phyloP scores from a whole-genome alignment of 768 basidiomycete species.

The Tricholomella constricta region DNA sequence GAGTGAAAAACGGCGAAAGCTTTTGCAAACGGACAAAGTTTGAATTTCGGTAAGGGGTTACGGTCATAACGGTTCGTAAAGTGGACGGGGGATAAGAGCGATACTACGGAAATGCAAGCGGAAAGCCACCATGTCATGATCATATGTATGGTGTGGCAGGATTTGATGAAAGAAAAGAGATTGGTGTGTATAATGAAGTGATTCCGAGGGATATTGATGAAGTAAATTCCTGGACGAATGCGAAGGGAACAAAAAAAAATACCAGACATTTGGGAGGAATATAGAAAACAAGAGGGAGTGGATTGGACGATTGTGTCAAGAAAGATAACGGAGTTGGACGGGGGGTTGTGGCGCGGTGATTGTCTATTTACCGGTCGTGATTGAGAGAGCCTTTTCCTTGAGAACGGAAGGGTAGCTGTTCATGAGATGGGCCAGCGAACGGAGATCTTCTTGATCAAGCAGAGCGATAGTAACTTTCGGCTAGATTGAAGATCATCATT shows the following conservation, averaged over 20 bases:
- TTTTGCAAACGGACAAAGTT: no score
- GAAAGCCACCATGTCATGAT: no score
- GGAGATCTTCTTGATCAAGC: constrained; percentile 83
- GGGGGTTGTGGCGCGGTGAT: neutral
- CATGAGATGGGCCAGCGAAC: constrained; percentile 82
- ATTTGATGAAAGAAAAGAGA: neutral
- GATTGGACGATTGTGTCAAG: neutral
- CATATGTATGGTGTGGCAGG: neutral
- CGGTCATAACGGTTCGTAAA: constrained; percentile 27
- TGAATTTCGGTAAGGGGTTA: neutral
- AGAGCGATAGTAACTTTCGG: constrained; percentile 85
- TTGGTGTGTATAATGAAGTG: neutral
- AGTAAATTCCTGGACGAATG: constrained; percentile 3
- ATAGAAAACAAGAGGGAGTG: constrained; percentile 5
- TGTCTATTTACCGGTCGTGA: constrained; percentile 32
- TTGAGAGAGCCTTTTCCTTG: constrained; percentile 67
- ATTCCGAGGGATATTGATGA: neutral
- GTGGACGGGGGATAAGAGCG: neutral
- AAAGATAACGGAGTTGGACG: neutral
- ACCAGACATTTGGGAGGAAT: neutral
- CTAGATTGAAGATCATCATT: constrained; percentile 31
- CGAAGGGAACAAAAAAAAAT: neutral
- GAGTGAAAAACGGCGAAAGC: no score
- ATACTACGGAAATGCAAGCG: neutral
- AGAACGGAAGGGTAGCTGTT: constrained; percentile 82